Evolutionary conservation across 208 protist species (phyloP).

Genomic region (Balamuthia mandrillaris): DNA sequence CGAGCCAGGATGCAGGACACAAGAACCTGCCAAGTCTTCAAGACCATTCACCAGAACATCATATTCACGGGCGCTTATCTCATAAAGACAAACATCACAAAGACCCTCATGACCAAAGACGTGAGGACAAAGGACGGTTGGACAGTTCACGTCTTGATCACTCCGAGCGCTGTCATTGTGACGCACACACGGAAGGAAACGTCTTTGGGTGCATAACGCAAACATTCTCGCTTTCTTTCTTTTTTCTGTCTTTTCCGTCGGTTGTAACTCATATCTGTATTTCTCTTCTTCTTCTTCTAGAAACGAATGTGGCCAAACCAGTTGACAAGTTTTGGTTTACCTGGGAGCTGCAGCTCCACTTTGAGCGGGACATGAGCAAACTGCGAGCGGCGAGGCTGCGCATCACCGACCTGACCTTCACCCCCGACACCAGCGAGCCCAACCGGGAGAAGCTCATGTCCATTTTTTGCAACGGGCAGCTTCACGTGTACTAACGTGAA

Average conservation of each 20-base stretch:
- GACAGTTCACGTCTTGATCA: not conserved
- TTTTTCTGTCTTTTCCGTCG: no score
- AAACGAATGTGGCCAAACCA: not conserved
- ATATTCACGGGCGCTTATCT: not conserved
- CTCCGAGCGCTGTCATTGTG: not conserved
- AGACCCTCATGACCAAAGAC: conserved; percentile 9
- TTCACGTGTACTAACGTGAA: not conserved
- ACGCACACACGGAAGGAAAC: conserved; percentile 19
- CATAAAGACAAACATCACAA: conserved; percentile 23
- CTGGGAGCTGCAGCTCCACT: not conserved
- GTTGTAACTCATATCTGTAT: no score
- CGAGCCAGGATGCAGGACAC: not conserved
- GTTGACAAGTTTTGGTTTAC: conserved; percentile 22
- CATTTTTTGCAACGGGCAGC: conserved; percentile 21
- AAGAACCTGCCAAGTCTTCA: not conserved
- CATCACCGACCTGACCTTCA: not conserved
- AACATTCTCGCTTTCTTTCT: no score
- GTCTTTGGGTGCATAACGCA: conserved; percentile 1
- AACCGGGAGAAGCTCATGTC: conserved; percentile 1
- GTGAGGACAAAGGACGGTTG: conserved; percentile 28
- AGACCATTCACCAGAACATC: conserved; percentile 20
- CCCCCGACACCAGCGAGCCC: not conserved
- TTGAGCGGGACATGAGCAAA: not conserved
- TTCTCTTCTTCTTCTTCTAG: no score
- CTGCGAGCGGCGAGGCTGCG: conserved; percentile 24